Evolutionary conservation across 208 protist species (phyloP).

Genomic region (Crithidia sp.): DNA sequence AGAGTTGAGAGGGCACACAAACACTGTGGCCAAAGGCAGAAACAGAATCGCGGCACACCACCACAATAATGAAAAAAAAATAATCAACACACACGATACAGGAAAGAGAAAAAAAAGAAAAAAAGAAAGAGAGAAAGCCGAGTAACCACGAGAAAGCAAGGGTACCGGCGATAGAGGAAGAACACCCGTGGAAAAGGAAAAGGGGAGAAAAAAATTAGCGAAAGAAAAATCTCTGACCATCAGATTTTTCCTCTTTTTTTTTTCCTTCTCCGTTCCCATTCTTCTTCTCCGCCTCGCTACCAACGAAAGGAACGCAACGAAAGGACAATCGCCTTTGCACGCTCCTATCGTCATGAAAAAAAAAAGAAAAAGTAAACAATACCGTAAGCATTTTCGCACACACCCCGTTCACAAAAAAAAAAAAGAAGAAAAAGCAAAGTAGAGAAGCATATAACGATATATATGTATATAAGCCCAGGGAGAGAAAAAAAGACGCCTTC

Average conservation of each 20-base stretch:
- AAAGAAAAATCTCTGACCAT: not conserved
- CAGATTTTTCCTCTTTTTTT: slow-evolving; percentile 3
- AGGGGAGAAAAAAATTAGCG: slow-evolving; percentile 5
- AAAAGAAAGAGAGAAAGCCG: slow-evolving; percentile 1
- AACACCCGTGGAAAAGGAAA: not conserved
- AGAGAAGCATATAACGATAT: too few relatives aligned
- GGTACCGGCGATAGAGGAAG: slow-evolving; percentile 1
- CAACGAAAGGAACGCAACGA: too few relatives aligned
- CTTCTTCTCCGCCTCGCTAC: not conserved
- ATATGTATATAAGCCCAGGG: too few relatives aligned
- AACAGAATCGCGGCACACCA: not conserved
- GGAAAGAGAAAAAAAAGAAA: not conserved
- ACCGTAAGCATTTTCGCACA: too few relatives aligned
- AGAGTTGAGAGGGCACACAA: too few relatives aligned
- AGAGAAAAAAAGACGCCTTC: too few relatives aligned
- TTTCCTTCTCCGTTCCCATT: slow-evolving; percentile 5
- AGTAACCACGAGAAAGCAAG: slow-evolving; percentile 6
- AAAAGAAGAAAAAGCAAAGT: too few relatives aligned
- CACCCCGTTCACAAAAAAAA: too few relatives aligned
- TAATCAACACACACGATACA: not conserved
- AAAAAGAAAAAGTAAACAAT: too few relatives aligned
- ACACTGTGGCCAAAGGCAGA: not conserved
- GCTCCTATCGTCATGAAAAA: too few relatives aligned
- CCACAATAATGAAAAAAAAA: too few relatives aligned
- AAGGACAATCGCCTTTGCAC: too few relatives aligned